These are phyloP conservation scores for Prunus yedoensis DNA, from an alignment of 331 rosid species.

Conservation along the genomic window DNA sequence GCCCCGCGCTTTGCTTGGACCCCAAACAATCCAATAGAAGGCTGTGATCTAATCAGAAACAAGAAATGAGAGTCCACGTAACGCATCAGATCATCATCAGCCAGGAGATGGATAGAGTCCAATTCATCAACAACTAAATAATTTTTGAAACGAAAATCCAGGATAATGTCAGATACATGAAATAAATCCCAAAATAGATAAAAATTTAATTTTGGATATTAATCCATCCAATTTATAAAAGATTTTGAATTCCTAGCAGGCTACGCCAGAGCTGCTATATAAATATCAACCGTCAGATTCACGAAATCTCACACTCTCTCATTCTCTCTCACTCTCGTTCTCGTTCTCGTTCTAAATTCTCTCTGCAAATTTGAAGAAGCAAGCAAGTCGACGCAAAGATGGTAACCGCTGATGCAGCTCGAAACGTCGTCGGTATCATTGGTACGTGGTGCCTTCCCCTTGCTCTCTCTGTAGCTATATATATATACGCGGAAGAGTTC, in stretches of 20 bases:
- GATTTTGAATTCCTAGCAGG: not conserved
- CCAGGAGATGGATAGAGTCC: not conserved
- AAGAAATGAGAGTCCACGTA: not conserved
- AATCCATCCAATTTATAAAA: not conserved
- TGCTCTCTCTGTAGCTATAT: no score
- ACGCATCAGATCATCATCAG: not conserved
- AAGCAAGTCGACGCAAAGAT: slow-evolving; percentile 15
- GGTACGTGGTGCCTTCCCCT: slow-evolving; percentile 34
- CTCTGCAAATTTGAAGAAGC: not conserved
- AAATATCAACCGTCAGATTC: not conserved
- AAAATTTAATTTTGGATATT: not conserved
- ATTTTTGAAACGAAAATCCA: not conserved
- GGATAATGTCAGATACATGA: not conserved
- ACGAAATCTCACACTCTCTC: not conserved
- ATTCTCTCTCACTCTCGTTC: not conserved
- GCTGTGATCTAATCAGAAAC: not conserved
- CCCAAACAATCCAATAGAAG: not conserved
- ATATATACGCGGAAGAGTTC: no score
- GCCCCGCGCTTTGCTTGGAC: not conserved
- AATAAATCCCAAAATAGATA: not conserved
- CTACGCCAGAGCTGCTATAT: not conserved
- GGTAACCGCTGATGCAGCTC: slow-evolving; percentile 37
- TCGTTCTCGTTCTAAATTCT: no score
- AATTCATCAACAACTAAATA: not conserved
- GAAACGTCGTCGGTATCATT: slow-evolving; percentile 48